Evolutionary conservation across 345 rosid genomes (phyloP), one percentile per base, ranked within the genome.

Genomic region (Trapa bicornis): DNA sequence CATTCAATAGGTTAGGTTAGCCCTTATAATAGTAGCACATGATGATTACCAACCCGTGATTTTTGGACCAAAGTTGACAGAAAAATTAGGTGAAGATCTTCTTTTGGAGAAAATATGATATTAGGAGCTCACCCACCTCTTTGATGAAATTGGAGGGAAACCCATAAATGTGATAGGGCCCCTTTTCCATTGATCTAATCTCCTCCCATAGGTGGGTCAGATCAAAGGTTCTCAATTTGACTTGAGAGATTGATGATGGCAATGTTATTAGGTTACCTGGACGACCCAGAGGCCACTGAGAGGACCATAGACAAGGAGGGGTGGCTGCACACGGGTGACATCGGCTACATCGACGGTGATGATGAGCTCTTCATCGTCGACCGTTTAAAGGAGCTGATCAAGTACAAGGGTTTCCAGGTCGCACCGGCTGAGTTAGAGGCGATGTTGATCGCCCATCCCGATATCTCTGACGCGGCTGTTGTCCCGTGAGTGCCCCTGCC

Each of bases 351-450:
- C 4, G 93, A 87, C n/a, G 82, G 76, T 0, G 90, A 83, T 10
- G 83, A 77, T 7, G 88, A 80, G 79, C 74, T 87, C 13, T 83
- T 80, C 69, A 80, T 87, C 35, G 89, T 85, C 8, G 92, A 85
- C 57, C 77, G 89, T 6, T 47, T 87, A 68, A 87, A 87, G 73
- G 89, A 87, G 61, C 36, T 87, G 69, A 87, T 87, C 71, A 87
- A 87, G 33, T 83, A 75, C 79, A 87, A 81, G 64, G 89, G 92
- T 1, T 87, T 81, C 70, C 92, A 84, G 53, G 92, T 87, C 1
- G 92, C 92, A 13, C 92, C 92, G 0, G 89, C 89, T 0, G 89
- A 87, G 74, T 79, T 87, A 7, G 92, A 87, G 73, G 82, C 89
- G 1, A 74, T 87, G 79, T 57, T 85, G 69, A 69, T 83, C 37